A percentile compares a stretch with the other conserved stretches of the same genome.
Conservation (phyloP, 73 alveolate genomes). For the Tetrahymena malaccensis region DNA sequence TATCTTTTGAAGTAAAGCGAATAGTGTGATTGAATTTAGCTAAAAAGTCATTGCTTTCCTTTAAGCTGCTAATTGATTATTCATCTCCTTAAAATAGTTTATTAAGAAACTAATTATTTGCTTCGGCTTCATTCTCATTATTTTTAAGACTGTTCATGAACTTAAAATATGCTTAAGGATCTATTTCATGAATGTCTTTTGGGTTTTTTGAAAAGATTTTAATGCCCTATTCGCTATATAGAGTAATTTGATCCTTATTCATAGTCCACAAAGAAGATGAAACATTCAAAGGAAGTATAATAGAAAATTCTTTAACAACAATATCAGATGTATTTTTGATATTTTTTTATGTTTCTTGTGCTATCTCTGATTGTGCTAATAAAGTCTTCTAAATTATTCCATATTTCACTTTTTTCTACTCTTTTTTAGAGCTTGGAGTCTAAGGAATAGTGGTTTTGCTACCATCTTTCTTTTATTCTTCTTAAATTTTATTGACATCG, state of each 20-base stretch:
- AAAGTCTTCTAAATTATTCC: slow-evolving; percentile 37
- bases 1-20: neutral
- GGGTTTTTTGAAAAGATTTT: slow-evolving; percentile 56
- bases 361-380: slow-evolving; percentile 49
- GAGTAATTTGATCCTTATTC: slow-evolving; percentile 51
- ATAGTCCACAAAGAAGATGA: slow-evolving; percentile 65
- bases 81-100: neutral
- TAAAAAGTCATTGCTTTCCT: neutral
- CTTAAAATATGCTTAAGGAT: slow-evolving; percentile 1
- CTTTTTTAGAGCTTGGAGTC: slow-evolving; percentile 12
- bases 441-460: slow-evolving; percentile 2
- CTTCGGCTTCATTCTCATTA: neutral
- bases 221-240: slow-evolving; percentile 39
- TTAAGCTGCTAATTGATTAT: neutral
- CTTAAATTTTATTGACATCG: neutral
- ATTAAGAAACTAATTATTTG: neutral
- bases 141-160: neutral
- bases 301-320: slow-evolving; percentile 56
- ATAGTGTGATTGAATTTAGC: neutral
- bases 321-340: slow-evolving; percentile 68
- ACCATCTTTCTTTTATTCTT: slow-evolving; percentile 1
- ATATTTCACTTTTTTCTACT: slow-evolving; percentile 56
- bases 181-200: slow-evolving; percentile 28
- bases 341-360: slow-evolving; percentile 45
- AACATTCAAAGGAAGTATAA: slow-evolving; percentile 53